Conservation (phyloP, 441 rosid species). For the Gossypium lobatum region DNA sequence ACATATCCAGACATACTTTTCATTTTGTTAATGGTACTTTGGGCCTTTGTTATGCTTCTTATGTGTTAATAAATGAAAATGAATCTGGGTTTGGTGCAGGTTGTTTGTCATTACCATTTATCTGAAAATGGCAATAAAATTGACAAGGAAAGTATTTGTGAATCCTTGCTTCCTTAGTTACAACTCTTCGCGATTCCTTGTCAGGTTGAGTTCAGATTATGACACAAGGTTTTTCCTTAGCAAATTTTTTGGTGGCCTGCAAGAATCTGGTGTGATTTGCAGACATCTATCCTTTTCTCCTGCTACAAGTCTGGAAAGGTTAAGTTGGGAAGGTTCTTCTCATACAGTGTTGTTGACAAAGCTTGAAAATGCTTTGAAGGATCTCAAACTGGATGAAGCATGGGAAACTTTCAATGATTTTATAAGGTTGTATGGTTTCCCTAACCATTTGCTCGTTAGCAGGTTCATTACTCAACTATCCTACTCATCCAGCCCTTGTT, state of each 20-base stretch:
- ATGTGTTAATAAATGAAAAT: not conserved
- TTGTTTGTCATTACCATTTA: not conserved
- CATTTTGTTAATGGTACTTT: not conserved
- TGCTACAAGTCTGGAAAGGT: constrained; percentile 21
- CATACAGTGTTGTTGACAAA: constrained; percentile 40
- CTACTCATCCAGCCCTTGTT: constrained; percentile 50
- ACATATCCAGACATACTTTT: not conserved
- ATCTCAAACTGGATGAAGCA: constrained; percentile 47
- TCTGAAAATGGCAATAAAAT: constrained; percentile 7
- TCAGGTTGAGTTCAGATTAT: constrained; percentile 8
- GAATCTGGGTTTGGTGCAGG: constrained; percentile 6
- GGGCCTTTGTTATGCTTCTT: not conserved
- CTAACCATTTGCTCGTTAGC: constrained; percentile 27
- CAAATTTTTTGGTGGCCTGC: constrained; percentile 14
- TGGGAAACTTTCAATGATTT: constrained; percentile 61
- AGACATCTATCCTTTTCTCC: constrained; percentile 19
- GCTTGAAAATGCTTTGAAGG: constrained; percentile 50
- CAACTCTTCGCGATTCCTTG: not conserved
- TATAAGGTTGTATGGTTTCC: constrained; percentile 53
- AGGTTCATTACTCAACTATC: constrained; percentile 49
- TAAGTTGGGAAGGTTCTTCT: constrained; percentile 49
- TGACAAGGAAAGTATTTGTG: constrained; percentile 12
- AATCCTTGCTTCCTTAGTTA: constrained; percentile 6
- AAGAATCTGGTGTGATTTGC: not conserved
- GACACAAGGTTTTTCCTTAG: not conserved